These are phyloP conservation scores for Chaetoceros muelleri DNA, from an alignment of 108 stramenopile species.

Conservation along the genomic window DNA sequence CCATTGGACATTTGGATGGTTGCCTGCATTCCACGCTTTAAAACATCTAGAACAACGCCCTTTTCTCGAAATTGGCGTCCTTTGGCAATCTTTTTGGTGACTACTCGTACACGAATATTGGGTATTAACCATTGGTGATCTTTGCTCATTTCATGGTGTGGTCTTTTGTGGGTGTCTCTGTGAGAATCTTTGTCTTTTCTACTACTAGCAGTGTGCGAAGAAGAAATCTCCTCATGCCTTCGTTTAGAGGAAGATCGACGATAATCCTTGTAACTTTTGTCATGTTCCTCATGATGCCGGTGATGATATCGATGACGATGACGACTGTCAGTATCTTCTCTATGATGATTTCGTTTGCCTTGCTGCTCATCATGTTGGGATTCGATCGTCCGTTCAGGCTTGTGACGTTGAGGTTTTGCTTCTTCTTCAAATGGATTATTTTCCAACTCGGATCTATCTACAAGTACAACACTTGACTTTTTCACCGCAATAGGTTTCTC, in stretches of 20 bases:
- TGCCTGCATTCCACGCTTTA: conserved; percentile 28
- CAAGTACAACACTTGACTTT: conserved; percentile 38
- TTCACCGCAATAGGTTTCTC: conserved; percentile 34
- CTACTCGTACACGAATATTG: conserved; percentile 73
- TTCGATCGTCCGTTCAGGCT: conserved; percentile 8
- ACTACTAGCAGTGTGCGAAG: neutral
- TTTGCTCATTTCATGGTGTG: neutral
- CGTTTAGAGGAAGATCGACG: conserved; percentile 2
- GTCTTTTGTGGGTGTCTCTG: neutral
- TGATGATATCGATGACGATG: conserved; percentile 6
- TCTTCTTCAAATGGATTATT: conserved; percentile 38
- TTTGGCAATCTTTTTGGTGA: conserved; percentile 38
- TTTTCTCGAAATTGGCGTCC: conserved; percentile 62
- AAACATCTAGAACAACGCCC: conserved; percentile 72
- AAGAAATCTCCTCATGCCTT: neutral
- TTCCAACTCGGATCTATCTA: conserved; percentile 51
- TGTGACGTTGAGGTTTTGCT: conserved; percentile 1
- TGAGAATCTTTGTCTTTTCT: neutral
- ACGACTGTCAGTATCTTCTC: conserved; percentile 3
- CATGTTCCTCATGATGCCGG: conserved; percentile 8
- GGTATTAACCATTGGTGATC: conserved; percentile 54
- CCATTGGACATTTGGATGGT: conserved; percentile 60
- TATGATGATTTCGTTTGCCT: conserved; percentile 1
- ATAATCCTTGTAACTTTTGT: conserved; percentile 4
- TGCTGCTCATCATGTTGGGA: conserved; percentile 2